These are phyloP conservation scores for Arthrocladium fulminans DNA, from an alignment of 2,329 filamentous ascomycete species.

Conservation along the genomic window DNA sequence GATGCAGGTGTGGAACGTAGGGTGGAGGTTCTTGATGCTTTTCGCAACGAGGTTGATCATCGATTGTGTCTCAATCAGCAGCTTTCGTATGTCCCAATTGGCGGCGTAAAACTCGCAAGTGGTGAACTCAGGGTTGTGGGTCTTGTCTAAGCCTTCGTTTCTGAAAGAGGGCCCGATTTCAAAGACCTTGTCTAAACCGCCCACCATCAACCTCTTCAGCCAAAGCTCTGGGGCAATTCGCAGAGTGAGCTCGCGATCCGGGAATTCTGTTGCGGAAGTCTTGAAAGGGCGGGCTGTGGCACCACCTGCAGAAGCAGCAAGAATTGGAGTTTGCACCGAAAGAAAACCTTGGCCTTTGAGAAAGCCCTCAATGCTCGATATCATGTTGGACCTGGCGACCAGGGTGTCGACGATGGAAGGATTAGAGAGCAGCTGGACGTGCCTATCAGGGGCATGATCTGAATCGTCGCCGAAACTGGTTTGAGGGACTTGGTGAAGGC, in stretches of 20 bases:
- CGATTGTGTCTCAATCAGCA: constrained; percentile 62
- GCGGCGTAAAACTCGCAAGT: constrained; percentile 96
- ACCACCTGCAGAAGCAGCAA: constrained; percentile 74
- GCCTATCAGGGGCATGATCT: constrained; percentile 62
- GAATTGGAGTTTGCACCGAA: constrained; percentile 84
- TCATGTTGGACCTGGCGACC: constrained; percentile 63
- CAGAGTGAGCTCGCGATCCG: constrained; percentile 61
- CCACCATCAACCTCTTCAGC: constrained; percentile 84
- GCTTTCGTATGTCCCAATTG: constrained; percentile 64
- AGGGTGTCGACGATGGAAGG: constrained; percentile 58
- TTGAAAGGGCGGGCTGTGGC: constrained; percentile 79
- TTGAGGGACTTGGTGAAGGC: constrained; percentile 68
- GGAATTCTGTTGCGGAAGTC: constrained; percentile 68
- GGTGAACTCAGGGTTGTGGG: constrained; percentile 94
- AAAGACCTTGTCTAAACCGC: constrained; percentile 79
- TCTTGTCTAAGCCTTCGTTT: constrained; percentile 81
- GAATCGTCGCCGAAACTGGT: constrained; percentile 11
- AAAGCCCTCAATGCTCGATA: constrained; percentile 63
- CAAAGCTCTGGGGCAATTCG: constrained; percentile 91
- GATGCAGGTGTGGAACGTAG: not conserved
- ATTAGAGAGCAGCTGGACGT: constrained; percentile 79
- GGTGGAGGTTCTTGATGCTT: not conserved
- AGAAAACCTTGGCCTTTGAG: constrained; percentile 65
- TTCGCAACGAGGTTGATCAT: constrained; percentile 45
- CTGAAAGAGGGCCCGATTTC: constrained; percentile 89